phyloP scores from a whole-genome alignment of 257 asterid genomes.

The Nemophila menziesii region DNA sequence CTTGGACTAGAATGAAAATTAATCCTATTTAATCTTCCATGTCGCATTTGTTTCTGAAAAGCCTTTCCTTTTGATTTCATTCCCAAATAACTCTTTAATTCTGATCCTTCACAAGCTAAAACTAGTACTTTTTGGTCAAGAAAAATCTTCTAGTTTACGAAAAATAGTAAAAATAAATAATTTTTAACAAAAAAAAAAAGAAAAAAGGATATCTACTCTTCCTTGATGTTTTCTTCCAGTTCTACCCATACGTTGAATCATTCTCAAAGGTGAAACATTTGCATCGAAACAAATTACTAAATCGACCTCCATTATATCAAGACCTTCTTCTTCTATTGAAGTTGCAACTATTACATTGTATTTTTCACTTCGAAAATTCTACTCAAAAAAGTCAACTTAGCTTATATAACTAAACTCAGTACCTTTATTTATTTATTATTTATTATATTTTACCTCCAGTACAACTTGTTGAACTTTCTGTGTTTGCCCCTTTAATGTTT shows the following conservation, averaged over 20 bases:
- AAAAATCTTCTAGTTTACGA: conserved; percentile 5
- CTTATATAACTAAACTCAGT: conserved; percentile 13
- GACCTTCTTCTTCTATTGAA: conserved; percentile 94
- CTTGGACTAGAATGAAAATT: conserved; percentile 78
- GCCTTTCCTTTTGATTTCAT: conserved; percentile 62
- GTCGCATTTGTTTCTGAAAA: conserved; percentile 55
- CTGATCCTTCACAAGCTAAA: conserved; percentile 92
- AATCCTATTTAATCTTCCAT: conserved; percentile 70
- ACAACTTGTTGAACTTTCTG: conserved; percentile 98
- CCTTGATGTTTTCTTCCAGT: conserved; percentile 95
- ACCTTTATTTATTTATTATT: too few relatives aligned
- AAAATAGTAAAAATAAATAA: too few relatives aligned
- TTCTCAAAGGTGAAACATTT: conserved; percentile 88
- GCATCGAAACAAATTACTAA: conserved; percentile 96
- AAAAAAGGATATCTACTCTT: conserved; percentile 90
- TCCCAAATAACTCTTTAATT: conserved; percentile 68
- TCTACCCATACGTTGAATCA: conserved; percentile 99
- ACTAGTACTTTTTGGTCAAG: conserved; percentile 63
- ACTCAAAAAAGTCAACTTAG: conserved; percentile 34
- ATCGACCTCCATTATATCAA: conserved; percentile 97
- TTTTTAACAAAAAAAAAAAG: not conserved
- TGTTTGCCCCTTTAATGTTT: conserved; percentile 83
- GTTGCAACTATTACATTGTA: conserved; percentile 94
- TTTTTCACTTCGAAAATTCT: conserved; percentile 94
- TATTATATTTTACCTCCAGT: conserved; percentile 61